Conservation (phyloP, 345 rosid genomes). For the Aegle marmelos region DNA sequence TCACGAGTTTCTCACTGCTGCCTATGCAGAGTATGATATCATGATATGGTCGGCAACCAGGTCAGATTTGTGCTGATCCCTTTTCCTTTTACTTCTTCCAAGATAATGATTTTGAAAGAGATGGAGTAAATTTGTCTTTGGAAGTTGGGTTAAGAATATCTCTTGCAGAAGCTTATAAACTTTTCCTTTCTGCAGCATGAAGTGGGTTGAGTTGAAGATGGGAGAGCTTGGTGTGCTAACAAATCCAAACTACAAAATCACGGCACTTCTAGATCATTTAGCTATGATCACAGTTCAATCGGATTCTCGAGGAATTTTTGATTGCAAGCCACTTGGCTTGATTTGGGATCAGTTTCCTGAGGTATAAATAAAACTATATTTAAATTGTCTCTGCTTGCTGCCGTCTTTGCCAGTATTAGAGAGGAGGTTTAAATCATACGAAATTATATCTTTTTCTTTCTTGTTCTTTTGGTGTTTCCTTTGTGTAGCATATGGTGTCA, state of each 20-base stretch:
- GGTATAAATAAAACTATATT: conserved; percentile 33
- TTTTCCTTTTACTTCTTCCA: neutral
- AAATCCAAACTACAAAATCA: conserved; percentile 88
- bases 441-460: neutral
- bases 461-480: neutral
- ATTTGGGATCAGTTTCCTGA: conserved; percentile 89
- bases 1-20: conserved; percentile 94
- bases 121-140: neutral
- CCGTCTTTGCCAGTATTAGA: neutral
- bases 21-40: conserved; percentile 85
- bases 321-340: conserved; percentile 91
- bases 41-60: conserved; percentile 99
- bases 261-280: conserved; percentile 85
- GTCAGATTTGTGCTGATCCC: conserved; percentile 25
- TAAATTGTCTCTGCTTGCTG: neutral
- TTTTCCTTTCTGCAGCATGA: conserved; percentile 61
- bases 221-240: conserved; percentile 86
- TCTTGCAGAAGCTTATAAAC: neutral
- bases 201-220: conserved; percentile 99
- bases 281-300: conserved; percentile 97
- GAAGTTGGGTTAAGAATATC: neutral
- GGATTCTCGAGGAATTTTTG: conserved; percentile 79
- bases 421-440: neutral
- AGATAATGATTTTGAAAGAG: neutral
- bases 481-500: neutral